phyloP scores from a whole-genome alignment of 345 rosid genomes.

The Linum tenue region DNA sequence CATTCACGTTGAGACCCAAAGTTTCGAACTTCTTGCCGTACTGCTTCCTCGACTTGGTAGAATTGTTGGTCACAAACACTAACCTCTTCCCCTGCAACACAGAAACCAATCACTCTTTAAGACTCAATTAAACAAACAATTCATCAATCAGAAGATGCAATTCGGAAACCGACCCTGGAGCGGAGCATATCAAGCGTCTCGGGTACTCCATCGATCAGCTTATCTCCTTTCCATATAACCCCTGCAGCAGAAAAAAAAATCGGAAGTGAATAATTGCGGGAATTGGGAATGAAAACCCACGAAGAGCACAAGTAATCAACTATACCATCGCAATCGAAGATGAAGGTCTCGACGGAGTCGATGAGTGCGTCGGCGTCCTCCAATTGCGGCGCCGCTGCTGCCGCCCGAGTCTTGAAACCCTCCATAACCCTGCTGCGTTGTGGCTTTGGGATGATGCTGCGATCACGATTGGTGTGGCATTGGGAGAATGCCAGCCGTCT shows the following conservation, averaged over 20 bases:
- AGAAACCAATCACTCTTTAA: not conserved
- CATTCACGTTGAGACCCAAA: constrained; percentile 66
- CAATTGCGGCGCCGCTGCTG: constrained; percentile 56
- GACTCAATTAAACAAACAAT: not conserved
- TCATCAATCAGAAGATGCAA: not conserved
- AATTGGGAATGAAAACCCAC: not conserved
- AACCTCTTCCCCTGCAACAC: constrained; percentile 71
- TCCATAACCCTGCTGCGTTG: constrained; percentile 16
- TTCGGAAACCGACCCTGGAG: constrained; percentile 49
- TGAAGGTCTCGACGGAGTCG: constrained; percentile 81
- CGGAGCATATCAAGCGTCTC: constrained; percentile 94
- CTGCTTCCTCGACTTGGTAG: constrained; percentile 94
- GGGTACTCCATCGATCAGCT: constrained; percentile 86
- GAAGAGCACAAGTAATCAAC: not conserved
- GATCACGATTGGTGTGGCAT: not conserved
- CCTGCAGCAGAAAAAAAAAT: constrained; percentile 31
- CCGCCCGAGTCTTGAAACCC: constrained; percentile 27
- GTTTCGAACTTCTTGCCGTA: constrained; percentile 93
- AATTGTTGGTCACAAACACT: constrained; percentile 93
- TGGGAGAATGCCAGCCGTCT: not conserved
- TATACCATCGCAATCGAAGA: constrained; percentile 87
- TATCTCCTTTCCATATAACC: constrained; percentile 97
- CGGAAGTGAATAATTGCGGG: not conserved
- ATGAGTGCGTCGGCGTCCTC: constrained; percentile 77
- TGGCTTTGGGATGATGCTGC: not conserved